Evolutionary conservation across 2,329 filamentous ascomycete genomes (phyloP), one percentile per base, ranked within the genome.

Genomic region (Calonectria montana): DNA sequence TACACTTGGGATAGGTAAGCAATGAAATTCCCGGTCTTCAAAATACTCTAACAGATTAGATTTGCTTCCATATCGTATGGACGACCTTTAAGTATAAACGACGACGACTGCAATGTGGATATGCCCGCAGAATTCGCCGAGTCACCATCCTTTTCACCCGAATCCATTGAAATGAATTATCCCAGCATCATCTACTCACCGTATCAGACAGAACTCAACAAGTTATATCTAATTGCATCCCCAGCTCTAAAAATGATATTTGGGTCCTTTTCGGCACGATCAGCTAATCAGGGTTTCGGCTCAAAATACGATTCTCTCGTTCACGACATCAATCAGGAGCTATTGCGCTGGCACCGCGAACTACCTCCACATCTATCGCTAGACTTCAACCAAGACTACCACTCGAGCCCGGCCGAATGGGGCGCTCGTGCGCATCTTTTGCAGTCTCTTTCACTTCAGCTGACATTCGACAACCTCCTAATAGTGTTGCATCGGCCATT

Each of bases 21-120:
- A 16, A 21, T 6, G 35, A 9, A 2, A 31, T 23, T 1, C 18
- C 9, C 10, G 4, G 12, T 25, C 18, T 31, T 15, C 2, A 23
- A 13, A 13, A 37, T 35, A 7, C 50, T 7, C 37, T 64, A 18
- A 64, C 39, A 7, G 12, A 37, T 18, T 43, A 64, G 61, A 27
- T 65, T 65, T 25, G 45, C 63, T n/a, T 65, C 63, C 8, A 65
- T 65, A 15, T 65, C 63, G 23, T 65, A 65, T 41, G 47, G 63
- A 16, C 47, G 63, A 4, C 63, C 63, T 8, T 18, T 65, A 18
- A 65, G 63, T 25, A 65, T 65, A 23, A 65, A 65, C 9, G 63
- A 65, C 23, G 63, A 65, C 18, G 63, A 65, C 23, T 39, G 63
- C 47, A 65, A 27, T 16, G 29, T 65, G 4, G 47, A 15, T 13